Evolutionary conservation across 163 green algal genomes (phyloP).

Genomic region (Scenedesmus sp.): DNA sequence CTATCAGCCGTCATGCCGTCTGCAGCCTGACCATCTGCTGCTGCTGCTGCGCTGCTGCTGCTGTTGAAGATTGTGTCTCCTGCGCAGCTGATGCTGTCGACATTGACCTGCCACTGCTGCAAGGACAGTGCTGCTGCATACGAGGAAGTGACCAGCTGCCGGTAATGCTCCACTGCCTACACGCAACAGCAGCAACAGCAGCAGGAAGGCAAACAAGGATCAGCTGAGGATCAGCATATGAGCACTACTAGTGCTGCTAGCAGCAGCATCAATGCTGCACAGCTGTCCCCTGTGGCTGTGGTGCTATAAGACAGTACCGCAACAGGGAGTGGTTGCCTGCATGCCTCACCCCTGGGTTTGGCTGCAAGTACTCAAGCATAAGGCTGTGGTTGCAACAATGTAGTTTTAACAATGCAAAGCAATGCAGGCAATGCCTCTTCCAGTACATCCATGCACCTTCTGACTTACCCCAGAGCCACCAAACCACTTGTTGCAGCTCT

Average conservation of each 20-base stretch:
- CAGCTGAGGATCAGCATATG: not conserved
- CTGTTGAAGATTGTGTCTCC: not conserved
- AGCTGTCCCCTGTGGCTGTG: too few relatives aligned
- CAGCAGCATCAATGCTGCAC: too few relatives aligned
- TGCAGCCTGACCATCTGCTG: not conserved
- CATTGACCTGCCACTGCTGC: not conserved
- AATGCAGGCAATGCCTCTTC: too few relatives aligned
- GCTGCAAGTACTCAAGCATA: too few relatives aligned
- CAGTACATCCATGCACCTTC: not conserved
- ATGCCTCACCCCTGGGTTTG: too few relatives aligned
- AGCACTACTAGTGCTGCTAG: too few relatives aligned
- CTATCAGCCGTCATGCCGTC: not conserved
- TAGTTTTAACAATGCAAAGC: too few relatives aligned
- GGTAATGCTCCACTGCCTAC: not conserved
- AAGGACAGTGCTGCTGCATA: not conserved
- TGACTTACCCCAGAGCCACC: not conserved
- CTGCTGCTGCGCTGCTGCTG: not conserved
- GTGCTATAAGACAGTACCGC: too few relatives aligned
- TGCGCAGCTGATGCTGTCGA: not conserved
- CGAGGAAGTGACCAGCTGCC: not conserved
- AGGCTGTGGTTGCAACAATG: too few relatives aligned
- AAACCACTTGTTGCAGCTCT: not conserved
- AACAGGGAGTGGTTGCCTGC: too few relatives aligned
- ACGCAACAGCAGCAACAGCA: not conserved
- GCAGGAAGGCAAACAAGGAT: not conserved